phyloP scores from a whole-genome alignment of 352 stramenopile genomes.

The Pythium sukuiense region DNA sequence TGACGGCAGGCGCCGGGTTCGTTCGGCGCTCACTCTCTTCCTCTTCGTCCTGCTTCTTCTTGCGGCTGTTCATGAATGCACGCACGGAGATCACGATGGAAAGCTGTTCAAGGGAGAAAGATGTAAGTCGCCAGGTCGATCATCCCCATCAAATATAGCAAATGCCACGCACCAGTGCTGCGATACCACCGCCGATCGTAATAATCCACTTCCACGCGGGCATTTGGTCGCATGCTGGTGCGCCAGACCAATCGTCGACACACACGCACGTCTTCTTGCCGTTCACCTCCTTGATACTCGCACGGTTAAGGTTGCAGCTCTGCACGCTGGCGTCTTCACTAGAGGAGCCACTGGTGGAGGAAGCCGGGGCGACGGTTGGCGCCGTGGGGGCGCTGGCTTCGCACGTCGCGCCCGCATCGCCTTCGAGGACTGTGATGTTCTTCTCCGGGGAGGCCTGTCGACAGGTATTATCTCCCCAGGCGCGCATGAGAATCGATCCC shows the following conservation, averaged over 20 bases:
- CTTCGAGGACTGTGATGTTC: constrained; percentile 26
- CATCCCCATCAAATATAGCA: not conserved
- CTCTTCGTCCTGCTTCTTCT: constrained; percentile 30
- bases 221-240: constrained; percentile 34
- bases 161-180: constrained; percentile 32
- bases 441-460: constrained; percentile 48
- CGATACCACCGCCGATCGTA: constrained; percentile 39
- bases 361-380: constrained; percentile 8
- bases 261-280: constrained; percentile 36
- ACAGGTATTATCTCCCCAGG: constrained; percentile 58
- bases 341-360: not conserved
- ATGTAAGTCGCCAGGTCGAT: not conserved
- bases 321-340: constrained; percentile 30
- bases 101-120: constrained; percentile 16
- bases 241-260: constrained; percentile 34
- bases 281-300: constrained; percentile 40
- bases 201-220: constrained; percentile 41
- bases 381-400: constrained; percentile 14
- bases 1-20: constrained; percentile 2
- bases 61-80: constrained; percentile 31
- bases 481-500: constrained; percentile 60
- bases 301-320: constrained; percentile 58
- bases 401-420: constrained; percentile 32
- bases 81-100: constrained; percentile 34
- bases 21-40: constrained; percentile 14